Evolutionary conservation across 192 early-diverging fungal genomes (phyloP), one percentile per base, ranked within the genome.

Genomic region (Coemansia umbellata): DNA sequence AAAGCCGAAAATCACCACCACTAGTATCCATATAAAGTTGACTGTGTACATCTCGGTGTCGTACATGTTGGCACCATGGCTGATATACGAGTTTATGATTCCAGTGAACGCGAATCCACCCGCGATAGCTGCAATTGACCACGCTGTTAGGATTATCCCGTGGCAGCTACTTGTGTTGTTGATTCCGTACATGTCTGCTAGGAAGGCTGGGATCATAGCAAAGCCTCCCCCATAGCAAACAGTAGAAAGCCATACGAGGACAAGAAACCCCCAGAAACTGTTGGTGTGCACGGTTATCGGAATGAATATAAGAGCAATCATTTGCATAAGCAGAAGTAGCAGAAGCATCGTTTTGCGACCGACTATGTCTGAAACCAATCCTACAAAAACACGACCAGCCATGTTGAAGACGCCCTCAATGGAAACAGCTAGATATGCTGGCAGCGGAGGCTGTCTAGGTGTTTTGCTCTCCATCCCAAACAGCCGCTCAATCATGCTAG

Each of bases 181-280:
- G 50, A 80, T 75, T 6, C 85, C 85, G 49, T 86, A 90, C 81
- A 86, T 86, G 47, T 90, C 88, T 35, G 86, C 71, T 4, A 90
- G 68, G 66, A 86, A 87, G 8, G 86, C 85, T 0, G 86, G 88
- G 39, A 90, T 85, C 69, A 84, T 78, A 35, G 86, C 88, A 45
- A 88, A 88, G 5, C 88, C 88, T 36, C 81, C 85, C 47, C 88
- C 88, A 50, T 88, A 90, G 72, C 81, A 86, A 14, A 81, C 65
- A 7, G 85, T 84, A 47, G 85, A 78, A 15, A 72, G 51, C 80
- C 84, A 87, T 35, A 84, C 62, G 5, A 77, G 49, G 8, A 64
- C 42, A 31, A 87, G 58, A 61, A 82, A 85, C 1, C 66, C 74
- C 40, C 75, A 64, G 73, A 84, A 87, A 62, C 55, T 77, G 36